phyloP scores from a whole-genome alignment of 2,329 filamentous ascomycete species.

The Aspergillus piperis region DNA sequence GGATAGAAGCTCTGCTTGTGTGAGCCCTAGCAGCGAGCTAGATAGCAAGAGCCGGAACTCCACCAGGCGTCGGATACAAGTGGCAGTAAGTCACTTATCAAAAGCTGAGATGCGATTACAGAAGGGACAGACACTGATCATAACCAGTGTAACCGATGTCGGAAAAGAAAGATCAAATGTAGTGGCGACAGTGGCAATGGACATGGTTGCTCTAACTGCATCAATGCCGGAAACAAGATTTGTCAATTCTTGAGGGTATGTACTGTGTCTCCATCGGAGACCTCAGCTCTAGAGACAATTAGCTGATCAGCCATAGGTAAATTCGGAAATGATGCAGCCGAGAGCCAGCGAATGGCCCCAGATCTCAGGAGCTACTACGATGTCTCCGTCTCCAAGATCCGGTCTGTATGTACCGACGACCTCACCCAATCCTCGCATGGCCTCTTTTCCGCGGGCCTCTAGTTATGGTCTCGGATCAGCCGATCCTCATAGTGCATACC shows the following conservation, averaged over 20 bases:
- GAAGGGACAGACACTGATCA: slow-evolving; percentile 11
- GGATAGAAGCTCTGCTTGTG: slow-evolving; percentile 21
- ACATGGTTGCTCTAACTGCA: slow-evolving; percentile 81
- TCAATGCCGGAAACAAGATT: slow-evolving; percentile 62
- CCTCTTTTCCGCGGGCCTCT: slow-evolving; percentile 23
- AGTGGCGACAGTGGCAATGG: slow-evolving; percentile 79
- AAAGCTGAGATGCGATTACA: neutral
- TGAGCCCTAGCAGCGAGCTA: slow-evolving; percentile 28
- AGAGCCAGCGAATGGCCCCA: slow-evolving; percentile 33
- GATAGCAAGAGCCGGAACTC: slow-evolving; percentile 42
- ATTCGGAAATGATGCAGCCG: slow-evolving; percentile 33
- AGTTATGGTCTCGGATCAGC: slow-evolving; percentile 30
- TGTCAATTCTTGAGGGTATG: slow-evolving; percentile 80
- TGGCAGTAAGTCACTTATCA: slow-evolving; percentile 47
- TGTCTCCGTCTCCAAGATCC: slow-evolving; percentile 22
- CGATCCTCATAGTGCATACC: slow-evolving; percentile 24
- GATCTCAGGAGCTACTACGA: slow-evolving; percentile 21
- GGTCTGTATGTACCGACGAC: slow-evolving; percentile 24
- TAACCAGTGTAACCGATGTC: slow-evolving; percentile 77
- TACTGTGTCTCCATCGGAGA: neutral
- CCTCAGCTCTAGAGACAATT: neutral
- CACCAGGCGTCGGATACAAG: slow-evolving; percentile 54
- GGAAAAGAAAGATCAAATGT: slow-evolving; percentile 92
- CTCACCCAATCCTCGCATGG: slow-evolving; percentile 21
- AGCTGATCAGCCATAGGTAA: slow-evolving; percentile 32